These are phyloP conservation scores for Lipomyces starkeyi DNA, from an alignment of 805 yeast species.

Conservation along the genomic window DNA sequence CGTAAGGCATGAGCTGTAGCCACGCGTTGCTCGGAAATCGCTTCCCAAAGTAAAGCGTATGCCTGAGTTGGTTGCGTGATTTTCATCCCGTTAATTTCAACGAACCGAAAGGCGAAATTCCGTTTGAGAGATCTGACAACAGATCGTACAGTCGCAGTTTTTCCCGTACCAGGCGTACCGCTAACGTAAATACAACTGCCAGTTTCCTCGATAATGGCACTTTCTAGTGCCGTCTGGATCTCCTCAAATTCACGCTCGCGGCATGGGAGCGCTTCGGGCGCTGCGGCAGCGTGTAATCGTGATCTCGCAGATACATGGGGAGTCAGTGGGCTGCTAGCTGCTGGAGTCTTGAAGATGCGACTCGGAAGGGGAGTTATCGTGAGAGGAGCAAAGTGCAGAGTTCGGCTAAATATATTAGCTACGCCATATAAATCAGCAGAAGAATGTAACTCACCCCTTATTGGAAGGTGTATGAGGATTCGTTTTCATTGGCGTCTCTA, in stretches of 20 bases:
- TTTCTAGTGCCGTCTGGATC: slow-evolving; percentile 69
- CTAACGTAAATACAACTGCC: slow-evolving; percentile 90
- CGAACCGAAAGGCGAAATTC: slow-evolving; percentile 63
- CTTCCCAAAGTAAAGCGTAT: slow-evolving; percentile 82
- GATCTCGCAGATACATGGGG: slow-evolving; percentile 42
- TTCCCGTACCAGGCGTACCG: slow-evolving; percentile 98
- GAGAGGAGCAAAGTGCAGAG: slow-evolving; percentile 25
- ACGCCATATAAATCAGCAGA: neutral
- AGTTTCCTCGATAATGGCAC: slow-evolving; percentile 68
- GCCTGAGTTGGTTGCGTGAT: slow-evolving; percentile 78
- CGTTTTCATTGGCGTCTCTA: neutral
- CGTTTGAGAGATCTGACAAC: slow-evolving; percentile 71
- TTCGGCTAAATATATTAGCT: slow-evolving; percentile 1
- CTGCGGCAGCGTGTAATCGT: slow-evolving; percentile 47
- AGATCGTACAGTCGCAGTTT: slow-evolving; percentile 90
- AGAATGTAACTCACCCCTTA: neutral
- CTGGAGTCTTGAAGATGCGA: slow-evolving; percentile 28
- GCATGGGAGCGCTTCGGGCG: slow-evolving; percentile 71
- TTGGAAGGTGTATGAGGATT: slow-evolving; percentile 1
- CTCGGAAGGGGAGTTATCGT: slow-evolving; percentile 26
- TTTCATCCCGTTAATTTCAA: slow-evolving; percentile 92
- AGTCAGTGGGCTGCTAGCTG: slow-evolving; percentile 27
- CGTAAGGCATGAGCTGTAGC: slow-evolving; percentile 69
- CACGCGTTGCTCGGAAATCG: slow-evolving; percentile 61
- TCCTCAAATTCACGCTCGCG: slow-evolving; percentile 82